These are phyloP conservation scores for Colletotrichum eleusines DNA, from an alignment of 2,329 filamentous ascomycete genomes.

Conservation along the genomic window DNA sequence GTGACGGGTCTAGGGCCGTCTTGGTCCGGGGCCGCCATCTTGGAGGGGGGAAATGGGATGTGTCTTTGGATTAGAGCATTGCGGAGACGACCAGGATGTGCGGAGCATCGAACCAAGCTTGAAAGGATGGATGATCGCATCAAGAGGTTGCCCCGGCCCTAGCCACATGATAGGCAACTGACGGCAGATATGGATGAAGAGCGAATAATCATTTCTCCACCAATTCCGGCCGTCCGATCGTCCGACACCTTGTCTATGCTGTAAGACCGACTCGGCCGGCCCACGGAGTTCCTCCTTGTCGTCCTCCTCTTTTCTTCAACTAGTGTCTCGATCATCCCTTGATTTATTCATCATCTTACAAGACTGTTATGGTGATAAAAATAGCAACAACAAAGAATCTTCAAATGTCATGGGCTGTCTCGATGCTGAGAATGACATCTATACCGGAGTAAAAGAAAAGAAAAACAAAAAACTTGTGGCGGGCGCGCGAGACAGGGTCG, in stretches of 20 bases:
- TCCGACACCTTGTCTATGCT: background rate
- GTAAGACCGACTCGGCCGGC: background rate
- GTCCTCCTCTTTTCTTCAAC: background rate
- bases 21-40: background rate
- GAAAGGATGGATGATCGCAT: background rate
- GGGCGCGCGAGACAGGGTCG: no score
- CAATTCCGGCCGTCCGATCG: background rate
- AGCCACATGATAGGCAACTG: background rate
- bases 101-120: background rate
- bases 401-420: background rate
- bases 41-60: background rate
- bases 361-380: background rate
- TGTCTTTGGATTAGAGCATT: background rate
- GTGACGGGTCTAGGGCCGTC: background rate
- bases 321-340: background rate
- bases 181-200: conserved; percentile 11
- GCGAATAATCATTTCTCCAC: background rate
- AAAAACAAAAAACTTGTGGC: no score
- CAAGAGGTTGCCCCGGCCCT: background rate
- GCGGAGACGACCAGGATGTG: background rate
- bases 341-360: background rate
- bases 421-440: background rate
- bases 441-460: background rate
- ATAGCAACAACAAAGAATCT: background rate
- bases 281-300: no score